Evolutionary conservation across 805 yeast species (phyloP), one percentile per base, ranked within the genome.

Genomic region (Ogataea sp.): DNA sequence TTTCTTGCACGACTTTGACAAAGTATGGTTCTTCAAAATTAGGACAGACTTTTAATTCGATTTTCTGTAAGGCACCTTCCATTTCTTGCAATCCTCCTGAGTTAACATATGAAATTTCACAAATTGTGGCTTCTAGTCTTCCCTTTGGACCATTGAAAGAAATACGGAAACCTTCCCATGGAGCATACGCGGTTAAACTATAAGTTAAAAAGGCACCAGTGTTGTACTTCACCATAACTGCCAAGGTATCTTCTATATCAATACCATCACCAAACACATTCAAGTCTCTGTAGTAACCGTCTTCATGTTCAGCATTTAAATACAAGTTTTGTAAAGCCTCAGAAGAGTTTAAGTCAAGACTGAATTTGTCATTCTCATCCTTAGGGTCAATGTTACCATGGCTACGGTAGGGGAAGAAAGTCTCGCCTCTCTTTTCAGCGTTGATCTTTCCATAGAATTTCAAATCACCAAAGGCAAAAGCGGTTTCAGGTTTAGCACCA

Each of bases 131-230:
- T 23, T 36, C 39, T 5, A 36, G 9, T 36, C 39, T 36, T 6
- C 39, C 39, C 16, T 36, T 36, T 16, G 39, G 18, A 14, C 39
- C 39, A 31, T 31, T 36, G 28, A 36, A 36, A 4, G 34, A 18
- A 21, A 36, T 34, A 28, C 39, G 33, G 39, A 36, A 36, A 23
- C 39, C 39, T 31, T 36, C 39, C 39, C 39, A 36, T 20, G 39
- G 39, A 15, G 39, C 16, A 18, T 36, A 36, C 15, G 39, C 39
- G 20, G 13, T 36, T 13, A 36, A 20, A 31, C 39, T 36, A 23
- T 36, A 36, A 6, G 27, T 28, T 21, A 36, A 24, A 14, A 29
- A 28, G 3, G 39, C 39, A 31, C 39, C 39, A 6, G 39, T 28
- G 16, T 36, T 36, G 16, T 36, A 36, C 20, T 29, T 36, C 11